Conservation (phyloP, 352 stramenopile species). For the Phytophthora idaei region DNA sequence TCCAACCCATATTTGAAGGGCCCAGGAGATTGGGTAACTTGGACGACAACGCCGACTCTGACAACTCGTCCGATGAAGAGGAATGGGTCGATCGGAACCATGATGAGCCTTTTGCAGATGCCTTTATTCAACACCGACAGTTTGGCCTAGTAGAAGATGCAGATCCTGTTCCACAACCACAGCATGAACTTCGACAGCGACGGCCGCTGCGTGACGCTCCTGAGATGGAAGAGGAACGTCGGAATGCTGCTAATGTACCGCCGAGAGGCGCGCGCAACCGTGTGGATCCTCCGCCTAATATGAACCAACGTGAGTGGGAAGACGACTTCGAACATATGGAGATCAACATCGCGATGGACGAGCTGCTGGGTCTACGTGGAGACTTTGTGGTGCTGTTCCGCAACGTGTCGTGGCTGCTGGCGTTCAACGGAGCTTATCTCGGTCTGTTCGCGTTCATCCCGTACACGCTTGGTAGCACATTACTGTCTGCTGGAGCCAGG, state of each 20-base stretch:
- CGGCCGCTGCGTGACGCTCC: constrained; percentile 28
- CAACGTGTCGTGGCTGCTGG: constrained; percentile 97
- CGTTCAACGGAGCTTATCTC: constrained; percentile 97
- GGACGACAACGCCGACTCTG: constrained; percentile 41
- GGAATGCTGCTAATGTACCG: constrained; percentile 22
- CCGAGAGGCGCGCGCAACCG: constrained; percentile 42
- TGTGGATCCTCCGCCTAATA: constrained; percentile 47
- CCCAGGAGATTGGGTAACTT: constrained; percentile 45
- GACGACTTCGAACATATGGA: constrained; percentile 93
- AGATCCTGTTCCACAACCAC: constrained; percentile 28
- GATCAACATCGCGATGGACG: constrained; percentile 96
- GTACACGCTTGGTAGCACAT: constrained; percentile 92
- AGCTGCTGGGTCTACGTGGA: constrained; percentile 96
- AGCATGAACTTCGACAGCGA: constrained; percentile 52
- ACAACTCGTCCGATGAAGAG: constrained; percentile 65
- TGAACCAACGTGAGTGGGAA: constrained; percentile 73
- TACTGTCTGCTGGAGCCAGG: constrained; percentile 75
- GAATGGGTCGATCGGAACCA: constrained; percentile 39
- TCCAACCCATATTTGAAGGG: constrained; percentile 41
- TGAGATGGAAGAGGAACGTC: constrained; percentile 21
- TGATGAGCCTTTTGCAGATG: constrained; percentile 46
- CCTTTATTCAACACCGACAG: constrained; percentile 49
- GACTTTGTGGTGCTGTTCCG: constrained; percentile 94
- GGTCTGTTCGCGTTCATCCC: constrained; percentile 97
- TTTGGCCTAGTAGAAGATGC: constrained; percentile 30